These are phyloP conservation scores for peach (Prunus persica) DNA, from an alignment of 306 rosid genomes.

Conservation along the genomic window Prunus_persica_NCBIv2 NC_034016.1:22075001-22075500, in stretches of 20 bases:
- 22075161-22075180: slow-evolving; percentile 11
- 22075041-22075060: slow-evolving; percentile 55
- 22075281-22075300: slow-evolving; percentile 82
- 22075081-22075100: slow-evolving; percentile 73
- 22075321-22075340: slow-evolving; percentile 39
- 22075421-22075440: slow-evolving; percentile 3
- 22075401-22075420: slow-evolving; percentile 33
- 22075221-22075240: slow-evolving; percentile 6
- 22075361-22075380: slow-evolving; percentile 86
- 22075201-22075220: slow-evolving; percentile 9
- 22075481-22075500: slow-evolving; percentile 28
- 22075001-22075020: too few relatives aligned
- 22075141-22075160: slow-evolving; percentile 11
- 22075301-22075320: slow-evolving; percentile 33
- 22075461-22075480: slow-evolving; percentile 12
- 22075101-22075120: slow-evolving; percentile 63
- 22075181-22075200: neutral
- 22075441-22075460: slow-evolving; percentile 10
- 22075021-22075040: too few relatives aligned
- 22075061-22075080: slow-evolving; percentile 79
- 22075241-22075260: slow-evolving; percentile 55
- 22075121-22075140: slow-evolving; percentile 42
- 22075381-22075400: slow-evolving; percentile 77
- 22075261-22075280: slow-evolving; percentile 77
- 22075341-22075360: slow-evolving; percentile 76